Evolutionary conservation across 2,329 filamentous ascomycete genomes (phyloP), one percentile per base, ranked within the genome.

Genomic region (Neoscytalidium dimidiatum): DNA sequence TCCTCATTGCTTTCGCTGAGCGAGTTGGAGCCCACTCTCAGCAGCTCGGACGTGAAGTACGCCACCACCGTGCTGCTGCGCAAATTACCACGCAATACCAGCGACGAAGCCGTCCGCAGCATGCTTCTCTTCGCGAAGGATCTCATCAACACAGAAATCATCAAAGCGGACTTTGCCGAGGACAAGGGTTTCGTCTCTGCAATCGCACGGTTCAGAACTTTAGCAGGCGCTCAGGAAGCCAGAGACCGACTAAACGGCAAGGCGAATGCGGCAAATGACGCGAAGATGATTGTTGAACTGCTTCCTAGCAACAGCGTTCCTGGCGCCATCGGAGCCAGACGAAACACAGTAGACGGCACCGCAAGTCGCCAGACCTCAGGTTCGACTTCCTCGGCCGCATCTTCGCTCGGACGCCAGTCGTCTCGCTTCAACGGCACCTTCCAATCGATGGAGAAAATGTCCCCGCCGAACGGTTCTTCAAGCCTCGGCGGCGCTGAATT

Each of bases 81-180:
- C 71, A 86, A 83, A 69, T 79, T 90, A 14, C 85, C 87, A 3
- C 82, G 80, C 66, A 87, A 83, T 72, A 88, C 83, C 48, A 85
- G 82, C 70, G 76, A 80, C 58, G 86, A 88, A 67, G 80, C 84
- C 19, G 80, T 90, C 64, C 82, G 84, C 68, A 87, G 84, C 73
- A 87, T 90, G 80, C 79, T 90, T 5, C 79, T 88, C n/a, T 89
- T 90, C 69, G 85, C 87, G 21, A 86, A 87, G 69, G 86, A 89
- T 67, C 80, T 89, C 56, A 77, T 87, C 56, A 84, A 87, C 67
- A 83, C 83, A 64, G 84, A 87, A 62, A 83, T 89, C 67, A 78
- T 88, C 17, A 76, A 80, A 4, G 67, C 71, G 14, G 83, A 84
- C n/a, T 79, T 80, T 66, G 78, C 82, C 17, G 85, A 88, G 58